These are phyloP conservation scores for Cordia subcordata DNA, from an alignment of 257 asterid genomes.

Conservation along the genomic window DNA sequence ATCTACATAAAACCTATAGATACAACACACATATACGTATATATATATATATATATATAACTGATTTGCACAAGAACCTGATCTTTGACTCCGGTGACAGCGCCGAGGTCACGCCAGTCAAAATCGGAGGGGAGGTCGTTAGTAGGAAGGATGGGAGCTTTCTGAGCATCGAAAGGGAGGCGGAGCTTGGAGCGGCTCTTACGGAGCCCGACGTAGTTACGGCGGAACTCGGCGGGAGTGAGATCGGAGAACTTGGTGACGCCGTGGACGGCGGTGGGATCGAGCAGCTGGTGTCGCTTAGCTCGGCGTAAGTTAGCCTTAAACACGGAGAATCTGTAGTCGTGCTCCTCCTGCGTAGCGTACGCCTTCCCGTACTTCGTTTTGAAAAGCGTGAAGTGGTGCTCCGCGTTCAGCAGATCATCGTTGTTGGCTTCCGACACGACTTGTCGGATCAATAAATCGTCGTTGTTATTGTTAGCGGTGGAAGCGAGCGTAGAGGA, in stretches of 20 bases:
- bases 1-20: neutral
- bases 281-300: slow-evolving; percentile 66
- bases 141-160: slow-evolving; percentile 77
- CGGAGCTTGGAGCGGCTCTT: slow-evolving; percentile 26
- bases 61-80: slow-evolving; percentile 53
- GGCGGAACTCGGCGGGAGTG: slow-evolving; percentile 70
- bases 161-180: slow-evolving; percentile 53
- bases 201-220: slow-evolving; percentile 49
- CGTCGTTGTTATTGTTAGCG: slow-evolving; percentile 20
- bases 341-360: slow-evolving; percentile 75
- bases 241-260: slow-evolving; percentile 78
- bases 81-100: slow-evolving; percentile 72
- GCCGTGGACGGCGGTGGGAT: slow-evolving; percentile 83
- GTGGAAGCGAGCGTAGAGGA: slow-evolving; percentile 25
- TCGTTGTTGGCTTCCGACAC: slow-evolving; percentile 50
- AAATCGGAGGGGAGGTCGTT: slow-evolving; percentile 55
- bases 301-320: slow-evolving; percentile 80
- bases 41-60: no score
- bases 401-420: slow-evolving; percentile 60
- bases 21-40: neutral
- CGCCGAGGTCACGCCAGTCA: slow-evolving; percentile 91
- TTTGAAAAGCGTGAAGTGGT: slow-evolving; percentile 65
- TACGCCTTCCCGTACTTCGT: slow-evolving; percentile 47
- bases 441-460: slow-evolving; percentile 68
- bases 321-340: slow-evolving; percentile 59